These are phyloP conservation scores for Aspergillus pseudotamarii DNA, from an alignment of 2,329 filamentous ascomycete genomes.

Conservation along the genomic window DNA sequence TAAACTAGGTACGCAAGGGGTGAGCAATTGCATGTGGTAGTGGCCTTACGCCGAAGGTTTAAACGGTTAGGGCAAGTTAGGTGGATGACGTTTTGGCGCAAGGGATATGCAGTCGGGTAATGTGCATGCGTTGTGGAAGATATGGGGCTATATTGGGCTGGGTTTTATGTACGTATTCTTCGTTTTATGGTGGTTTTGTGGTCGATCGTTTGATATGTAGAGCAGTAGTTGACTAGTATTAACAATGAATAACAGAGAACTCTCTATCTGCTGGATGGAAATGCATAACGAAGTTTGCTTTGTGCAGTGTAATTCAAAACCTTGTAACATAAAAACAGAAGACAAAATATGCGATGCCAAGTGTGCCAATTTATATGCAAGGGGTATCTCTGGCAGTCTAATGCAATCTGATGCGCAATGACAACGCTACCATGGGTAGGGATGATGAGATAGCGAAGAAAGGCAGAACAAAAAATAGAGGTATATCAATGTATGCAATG, in stretches of 20 bases:
- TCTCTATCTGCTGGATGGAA: neutral
- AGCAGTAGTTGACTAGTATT: neutral
- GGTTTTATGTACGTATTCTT: neutral
- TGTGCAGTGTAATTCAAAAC: neutral
- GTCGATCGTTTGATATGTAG: neutral
- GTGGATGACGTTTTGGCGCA: neutral
- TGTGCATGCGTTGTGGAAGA: neutral
- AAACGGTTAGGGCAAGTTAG: no score
- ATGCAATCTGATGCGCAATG: slow-evolving; percentile 4
- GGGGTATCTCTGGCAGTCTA: slow-evolving; percentile 5
- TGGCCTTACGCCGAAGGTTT: neutral
- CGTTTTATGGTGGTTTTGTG: neutral
- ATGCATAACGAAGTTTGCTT: neutral
- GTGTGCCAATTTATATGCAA: slow-evolving; percentile 1
- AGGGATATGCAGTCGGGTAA: neutral
- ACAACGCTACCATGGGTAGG: neutral
- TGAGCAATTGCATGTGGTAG: neutral
- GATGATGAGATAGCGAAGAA: neutral
- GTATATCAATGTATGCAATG: slow-evolving; percentile 3
- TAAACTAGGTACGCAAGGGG: neutral
- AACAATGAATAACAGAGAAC: neutral
- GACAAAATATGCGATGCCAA: neutral
- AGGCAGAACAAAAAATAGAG: neutral
- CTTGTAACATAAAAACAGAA: neutral
- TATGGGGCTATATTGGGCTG: neutral